Conservation (phyloP, 2,329 filamentous ascomycete species). For the Fusarium chlamydosporum region DNA sequence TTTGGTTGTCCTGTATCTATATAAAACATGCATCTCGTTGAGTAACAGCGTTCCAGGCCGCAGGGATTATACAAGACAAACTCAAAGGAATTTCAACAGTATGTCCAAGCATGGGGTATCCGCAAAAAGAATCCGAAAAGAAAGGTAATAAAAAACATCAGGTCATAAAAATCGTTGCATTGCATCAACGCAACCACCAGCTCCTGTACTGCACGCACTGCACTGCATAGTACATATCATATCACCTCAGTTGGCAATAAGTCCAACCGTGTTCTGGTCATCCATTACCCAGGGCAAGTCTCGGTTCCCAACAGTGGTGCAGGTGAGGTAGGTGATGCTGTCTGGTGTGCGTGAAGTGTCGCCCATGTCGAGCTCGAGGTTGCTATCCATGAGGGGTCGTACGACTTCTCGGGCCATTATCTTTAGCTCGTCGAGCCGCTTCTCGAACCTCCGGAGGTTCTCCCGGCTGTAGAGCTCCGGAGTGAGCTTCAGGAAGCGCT, state of each 20-base stretch:
- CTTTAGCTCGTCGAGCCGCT: slow-evolving; percentile 90
- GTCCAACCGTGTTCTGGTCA: slow-evolving; percentile 46
- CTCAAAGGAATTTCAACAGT: slow-evolving; percentile 37
- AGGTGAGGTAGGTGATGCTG: slow-evolving; percentile 65
- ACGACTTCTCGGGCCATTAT: slow-evolving; percentile 85
- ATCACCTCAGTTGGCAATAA: slow-evolving; percentile 25
- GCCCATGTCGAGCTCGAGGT: slow-evolving; percentile 81
- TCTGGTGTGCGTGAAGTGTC: slow-evolving; percentile 59
- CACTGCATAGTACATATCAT: slow-evolving; percentile 14
- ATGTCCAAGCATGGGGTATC: slow-evolving; percentile 47
- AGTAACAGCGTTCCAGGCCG: slow-evolving; percentile 23
- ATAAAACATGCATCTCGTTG: slow-evolving; percentile 24
- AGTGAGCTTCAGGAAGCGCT: slow-evolving; percentile 86
- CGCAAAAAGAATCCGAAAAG: slow-evolving; percentile 42
- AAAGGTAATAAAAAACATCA: slow-evolving; percentile 32
- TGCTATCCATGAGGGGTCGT: slow-evolving; percentile 86
- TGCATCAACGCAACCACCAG: slow-evolving; percentile 35
- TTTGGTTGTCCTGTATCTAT: slow-evolving; percentile 31
- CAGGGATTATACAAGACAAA: slow-evolving; percentile 39
- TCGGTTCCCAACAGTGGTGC: slow-evolving; percentile 63
- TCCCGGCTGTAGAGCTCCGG: slow-evolving; percentile 88
- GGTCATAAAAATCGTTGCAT: slow-evolving; percentile 47
- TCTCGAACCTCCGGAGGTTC: slow-evolving; percentile 87
- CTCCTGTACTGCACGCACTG: slow-evolving; percentile 6
- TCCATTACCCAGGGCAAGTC: slow-evolving; percentile 66